Conservation (phyloP, 805 yeast species). For the Komagataella populi region DNA sequence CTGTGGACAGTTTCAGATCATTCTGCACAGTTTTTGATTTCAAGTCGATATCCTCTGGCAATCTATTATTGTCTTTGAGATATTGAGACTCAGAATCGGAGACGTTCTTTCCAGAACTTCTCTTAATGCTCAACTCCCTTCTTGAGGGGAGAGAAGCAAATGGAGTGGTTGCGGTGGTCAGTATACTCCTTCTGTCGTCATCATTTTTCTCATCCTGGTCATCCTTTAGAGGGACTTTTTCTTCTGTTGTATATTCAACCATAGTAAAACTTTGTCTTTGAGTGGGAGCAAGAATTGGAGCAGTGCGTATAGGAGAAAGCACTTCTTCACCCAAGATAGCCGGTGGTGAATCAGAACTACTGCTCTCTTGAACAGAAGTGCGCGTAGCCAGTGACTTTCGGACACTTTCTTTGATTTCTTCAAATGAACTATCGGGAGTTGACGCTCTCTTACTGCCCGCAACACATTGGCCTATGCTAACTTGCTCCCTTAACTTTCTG, state of each 20-base stretch:
- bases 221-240: constrained; percentile 11
- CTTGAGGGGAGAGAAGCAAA: constrained; percentile 19
- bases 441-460: not conserved
- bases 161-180: constrained; percentile 8
- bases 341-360: constrained; percentile 1
- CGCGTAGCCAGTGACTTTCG: constrained; percentile 16
- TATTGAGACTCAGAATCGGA: not conserved
- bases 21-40: not conserved
- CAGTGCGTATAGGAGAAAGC: not conserved
- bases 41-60: not conserved
- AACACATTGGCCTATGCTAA: not conserved
- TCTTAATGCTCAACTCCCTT: constrained; percentile 15
- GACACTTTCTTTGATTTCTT: constrained; percentile 15
- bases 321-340: not conserved
- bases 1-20: not conserved
- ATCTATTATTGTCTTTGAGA: not conserved
- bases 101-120: not conserved
- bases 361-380: constrained; percentile 5
- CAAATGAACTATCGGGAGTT: constrained; percentile 13
- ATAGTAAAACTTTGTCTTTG: constrained; percentile 7
- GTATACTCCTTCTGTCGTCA: constrained; percentile 7
- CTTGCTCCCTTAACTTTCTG: not conserved
- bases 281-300: not conserved
- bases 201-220: constrained; percentile 2
- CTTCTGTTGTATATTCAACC: constrained; percentile 12